phyloP scores from a whole-genome alignment of 805 yeast species.

The Torulaspora indica region DNA sequence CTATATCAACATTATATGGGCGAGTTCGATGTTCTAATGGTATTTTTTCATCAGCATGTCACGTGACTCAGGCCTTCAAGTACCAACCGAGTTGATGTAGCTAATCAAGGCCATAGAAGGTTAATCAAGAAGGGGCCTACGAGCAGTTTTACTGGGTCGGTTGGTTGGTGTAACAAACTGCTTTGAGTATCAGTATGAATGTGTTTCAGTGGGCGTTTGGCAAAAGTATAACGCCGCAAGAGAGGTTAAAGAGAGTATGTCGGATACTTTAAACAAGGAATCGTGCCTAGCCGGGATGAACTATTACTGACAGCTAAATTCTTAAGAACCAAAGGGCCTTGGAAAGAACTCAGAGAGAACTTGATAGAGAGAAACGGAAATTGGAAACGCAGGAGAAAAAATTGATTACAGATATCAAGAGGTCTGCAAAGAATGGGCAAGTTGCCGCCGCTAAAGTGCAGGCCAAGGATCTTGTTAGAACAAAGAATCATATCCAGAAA shows the following conservation, averaged over 20 bases:
- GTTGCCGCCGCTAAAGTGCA: constrained; percentile 86
- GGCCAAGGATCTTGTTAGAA: constrained; percentile 91
- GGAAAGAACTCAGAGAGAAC: constrained; percentile 90
- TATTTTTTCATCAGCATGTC: neutral
- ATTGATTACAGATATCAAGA: constrained; percentile 77
- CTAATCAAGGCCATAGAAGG: neutral
- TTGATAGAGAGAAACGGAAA: constrained; percentile 81
- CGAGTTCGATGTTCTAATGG: neutral
- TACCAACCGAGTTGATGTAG: neutral
- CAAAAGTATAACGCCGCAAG: constrained; percentile 88
- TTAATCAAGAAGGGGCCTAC: too few species aligned
- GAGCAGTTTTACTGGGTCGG: neutral
- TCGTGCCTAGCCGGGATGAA: neutral
- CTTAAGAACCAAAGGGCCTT: constrained; percentile 82
- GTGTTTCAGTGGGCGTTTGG: constrained; percentile 95
- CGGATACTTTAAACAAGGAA: neutral
- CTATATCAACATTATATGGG: too few species aligned
- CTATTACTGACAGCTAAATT: constrained; percentile 3
- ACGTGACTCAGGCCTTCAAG: neutral
- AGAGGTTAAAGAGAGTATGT: constrained; percentile 69
- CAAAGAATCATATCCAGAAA: constrained; percentile 73
- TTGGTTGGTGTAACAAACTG: neutral
- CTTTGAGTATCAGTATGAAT: constrained; percentile 40
- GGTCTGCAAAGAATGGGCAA: constrained; percentile 87
- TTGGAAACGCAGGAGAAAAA: constrained; percentile 90